Base-by-base conservation (phyloP, 2,329 filamentous ascomycete genomes). In the Apiospora sp. region DNA sequence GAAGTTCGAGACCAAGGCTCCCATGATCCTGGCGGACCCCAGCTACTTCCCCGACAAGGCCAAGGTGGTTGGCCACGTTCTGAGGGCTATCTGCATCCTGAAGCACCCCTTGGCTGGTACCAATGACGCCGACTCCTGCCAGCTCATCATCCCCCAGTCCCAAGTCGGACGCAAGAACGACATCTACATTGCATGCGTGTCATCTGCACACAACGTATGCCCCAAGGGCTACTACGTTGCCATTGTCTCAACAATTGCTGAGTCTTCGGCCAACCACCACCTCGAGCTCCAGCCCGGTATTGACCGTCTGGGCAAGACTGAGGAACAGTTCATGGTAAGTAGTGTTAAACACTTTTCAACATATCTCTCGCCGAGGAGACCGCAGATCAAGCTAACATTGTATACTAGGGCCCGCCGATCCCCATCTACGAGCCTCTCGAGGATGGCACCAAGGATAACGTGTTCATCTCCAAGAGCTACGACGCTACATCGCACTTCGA, bases 211-310 rank as follows among this genome's bases (percentile, higher is more conserved):
- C 87, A 98, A 97, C 80, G 97, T 99, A 78, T 98, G 96, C 87
- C 96, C 97, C 79, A 97, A 98, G 90, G 96, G 96, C 74, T 98
- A 98, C 90, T 99, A 97, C 88, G 94, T 99, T 78, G 96, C 96
- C 79, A 99, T 98, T 74, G 96, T 99, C 76, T 98, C 95, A 68
- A 99, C 96, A 73, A 98, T 99, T 81, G 94, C 96, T 75, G 97
- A 99, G 88, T 92, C 92, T 64, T 87, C 92, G 74, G 92, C 94
- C 76, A 98, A 99, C 89, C 95, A 98, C 85, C 96, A 99, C 84
- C 88, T 98, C 72, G 96, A 99, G 87, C 92, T 99, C 61, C 91
- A 96, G 84, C 92, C 95, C 43, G 96, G 96, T 80, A 92, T 98
- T 77, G 95, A 98, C 80, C 92, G 96, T 77, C 92, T 99, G 43